phyloP scores from a whole-genome alignment of 2,329 filamentous ascomycete species.

The Diaporthe citriasiana region DNA sequence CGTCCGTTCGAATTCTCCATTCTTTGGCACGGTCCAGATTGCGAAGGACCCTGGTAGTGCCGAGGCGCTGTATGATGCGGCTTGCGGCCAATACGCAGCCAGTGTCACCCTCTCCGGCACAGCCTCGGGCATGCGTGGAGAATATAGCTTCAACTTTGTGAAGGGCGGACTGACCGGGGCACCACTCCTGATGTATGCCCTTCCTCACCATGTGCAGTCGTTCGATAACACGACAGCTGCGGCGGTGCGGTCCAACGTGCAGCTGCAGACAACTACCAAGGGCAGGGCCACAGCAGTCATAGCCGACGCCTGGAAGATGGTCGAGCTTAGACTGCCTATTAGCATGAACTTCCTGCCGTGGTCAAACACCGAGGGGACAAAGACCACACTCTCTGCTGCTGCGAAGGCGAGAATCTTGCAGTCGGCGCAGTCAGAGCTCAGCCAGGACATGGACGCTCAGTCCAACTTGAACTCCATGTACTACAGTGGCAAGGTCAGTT shows the following conservation, averaged over 20 bases:
- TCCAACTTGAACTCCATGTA: conserved; percentile 90
- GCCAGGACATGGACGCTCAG: conserved; percentile 80
- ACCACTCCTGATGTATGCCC: conserved; percentile 84
- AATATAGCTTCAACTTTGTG: conserved; percentile 81
- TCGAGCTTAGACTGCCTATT: conserved; percentile 79
- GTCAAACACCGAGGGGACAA: conserved; percentile 67
- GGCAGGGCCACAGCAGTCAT: conserved; percentile 81
- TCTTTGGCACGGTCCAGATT: conserved; percentile 85
- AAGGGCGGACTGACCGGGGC: conserved; percentile 75
- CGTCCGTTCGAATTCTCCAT: conserved; percentile 75
- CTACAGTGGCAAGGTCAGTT: conserved; percentile 84
- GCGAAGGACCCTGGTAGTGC: conserved; percentile 79
- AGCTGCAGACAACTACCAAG: conserved; percentile 87
- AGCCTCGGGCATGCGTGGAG: conserved; percentile 70
- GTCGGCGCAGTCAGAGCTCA: conserved; percentile 79
- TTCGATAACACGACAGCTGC: conserved; percentile 73
- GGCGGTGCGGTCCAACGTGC: conserved; percentile 65
- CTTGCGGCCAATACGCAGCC: conserved; percentile 81
- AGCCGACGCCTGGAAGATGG: conserved; percentile 82
- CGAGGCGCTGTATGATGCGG: conserved; percentile 80
- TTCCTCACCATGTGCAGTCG: conserved; percentile 87
- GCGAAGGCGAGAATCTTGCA: conserved; percentile 72
- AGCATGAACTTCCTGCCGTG: conserved; percentile 86
- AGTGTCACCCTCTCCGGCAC: conserved; percentile 75
- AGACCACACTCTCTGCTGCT: conserved; percentile 63